phyloP scores from a whole-genome alignment of 2,329 filamentous ascomycete species.

The Fusarium bulbicola region DNA sequence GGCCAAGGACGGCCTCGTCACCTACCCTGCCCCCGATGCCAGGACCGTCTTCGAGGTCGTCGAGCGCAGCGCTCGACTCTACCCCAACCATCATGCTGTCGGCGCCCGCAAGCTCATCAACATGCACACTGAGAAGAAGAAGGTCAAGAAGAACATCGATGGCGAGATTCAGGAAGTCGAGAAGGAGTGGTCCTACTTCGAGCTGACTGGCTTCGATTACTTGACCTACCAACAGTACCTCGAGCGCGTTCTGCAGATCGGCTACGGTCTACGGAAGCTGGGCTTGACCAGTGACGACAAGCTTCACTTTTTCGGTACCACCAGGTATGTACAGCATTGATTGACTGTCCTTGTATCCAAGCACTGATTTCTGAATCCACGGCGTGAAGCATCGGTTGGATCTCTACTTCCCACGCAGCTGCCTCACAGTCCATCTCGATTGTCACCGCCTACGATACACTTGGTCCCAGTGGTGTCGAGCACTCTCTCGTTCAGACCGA shows the following conservation, averaged over 20 bases:
- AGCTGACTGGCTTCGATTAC: conserved; percentile 81
- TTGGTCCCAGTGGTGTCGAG: conserved; percentile 83
- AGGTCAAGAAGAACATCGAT: conserved; percentile 87
- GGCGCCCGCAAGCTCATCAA: conserved; percentile 79
- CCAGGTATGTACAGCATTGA: conserved; percentile 63
- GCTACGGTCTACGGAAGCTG: conserved; percentile 77
- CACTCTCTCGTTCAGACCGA: conserved; percentile 86
- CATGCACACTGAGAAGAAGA: conserved; percentile 85
- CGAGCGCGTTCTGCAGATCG: conserved; percentile 72
- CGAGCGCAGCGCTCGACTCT: conserved; percentile 70
- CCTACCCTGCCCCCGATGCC: conserved; percentile 73
- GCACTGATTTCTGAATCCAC: conserved; percentile 4
- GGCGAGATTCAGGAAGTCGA: conserved; percentile 82
- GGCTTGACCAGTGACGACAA: conserved; percentile 74
- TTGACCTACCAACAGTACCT: conserved; percentile 84
- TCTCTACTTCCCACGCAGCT: conserved; percentile 80
- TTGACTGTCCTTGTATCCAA: neutral
- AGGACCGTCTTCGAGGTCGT: conserved; percentile 83
- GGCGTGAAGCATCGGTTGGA: conserved; percentile 75
- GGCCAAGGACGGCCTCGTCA: conserved; percentile 75
- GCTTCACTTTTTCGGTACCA: conserved; percentile 86
- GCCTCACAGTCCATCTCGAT: conserved; percentile 88
- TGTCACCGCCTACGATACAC: conserved; percentile 94
- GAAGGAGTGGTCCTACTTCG: conserved; percentile 92
- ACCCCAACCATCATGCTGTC: conserved; percentile 70